Base-by-base conservation (phyloP, 495 filamentous ascomycete species). In the Polyplosphaeria fusca region DNA sequence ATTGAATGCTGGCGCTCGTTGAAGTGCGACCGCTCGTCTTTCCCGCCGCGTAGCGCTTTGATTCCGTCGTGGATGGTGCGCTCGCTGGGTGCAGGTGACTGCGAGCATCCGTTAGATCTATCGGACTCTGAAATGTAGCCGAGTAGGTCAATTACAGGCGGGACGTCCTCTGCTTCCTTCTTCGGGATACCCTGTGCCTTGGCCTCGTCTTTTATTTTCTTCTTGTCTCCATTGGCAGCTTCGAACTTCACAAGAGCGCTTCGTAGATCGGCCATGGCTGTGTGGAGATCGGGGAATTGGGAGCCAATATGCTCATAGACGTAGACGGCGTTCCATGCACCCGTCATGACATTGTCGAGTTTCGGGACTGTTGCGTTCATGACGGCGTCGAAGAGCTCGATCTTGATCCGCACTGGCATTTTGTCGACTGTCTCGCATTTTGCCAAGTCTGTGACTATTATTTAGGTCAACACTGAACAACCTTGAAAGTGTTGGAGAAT, bases 281-380 rank as follows among this genome's bases (percentile, higher is more conserved):
- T 47, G 14, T 47, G 28, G 30, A 60, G 43, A 16, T 60, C 56
- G 3, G 48, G 41, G 22, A 38, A 44, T 22, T 60, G 41, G 16
- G 48, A 40, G 4, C 56, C 48, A 4, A 53, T 12, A 19, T 48
- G 11, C 27, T 26, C 16, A 23, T 53, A 47, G 22, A 60, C 23
- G 13, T 40, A 47, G 26, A 52, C 32, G 4, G 41, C 43, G 28
- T 60, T 60, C 56, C 56, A 60, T n/a, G 48, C 40, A 5, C 48
- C 56, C 48, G 39, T 60, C 30, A 53, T 28, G n/a, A 60, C 18
- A 19, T 60, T 43, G 18, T 60, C 49, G 40, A 52, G 46, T 9
- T 52, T 52, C 26, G 55, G 47, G 20, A 52, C 41, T 1, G 47
- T 35, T 12, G 47, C 39, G 9, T 59, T 47, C 3, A 28, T 16